Evolutionary conservation across 106 monocot genomes (phyloP).

Genomic region (Apostasia ramifera): DNA sequence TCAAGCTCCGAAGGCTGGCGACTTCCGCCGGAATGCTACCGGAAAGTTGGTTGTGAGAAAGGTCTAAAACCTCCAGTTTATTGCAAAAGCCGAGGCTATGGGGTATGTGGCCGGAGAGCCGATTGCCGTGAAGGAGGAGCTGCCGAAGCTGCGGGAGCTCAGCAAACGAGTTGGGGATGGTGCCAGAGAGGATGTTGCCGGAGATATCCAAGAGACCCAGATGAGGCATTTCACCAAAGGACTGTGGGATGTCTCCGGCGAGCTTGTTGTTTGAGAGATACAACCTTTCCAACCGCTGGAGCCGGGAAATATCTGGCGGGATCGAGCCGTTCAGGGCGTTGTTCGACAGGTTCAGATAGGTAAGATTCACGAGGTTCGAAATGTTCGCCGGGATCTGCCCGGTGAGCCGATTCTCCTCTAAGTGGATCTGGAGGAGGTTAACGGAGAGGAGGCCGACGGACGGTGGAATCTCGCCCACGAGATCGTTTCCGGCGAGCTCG

Average conservation of each 20-base stretch:
- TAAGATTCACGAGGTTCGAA: slow-evolving; percentile 71
- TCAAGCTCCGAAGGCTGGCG: slow-evolving; percentile 27
- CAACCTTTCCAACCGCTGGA: slow-evolving; percentile 44
- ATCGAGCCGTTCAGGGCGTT: slow-evolving; percentile 73
- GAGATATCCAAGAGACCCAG: slow-evolving; percentile 70
- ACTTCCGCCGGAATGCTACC: slow-evolving; percentile 51
- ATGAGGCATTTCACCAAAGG: slow-evolving; percentile 38
- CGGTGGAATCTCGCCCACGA: slow-evolving; percentile 40
- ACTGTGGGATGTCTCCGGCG: slow-evolving; percentile 51
- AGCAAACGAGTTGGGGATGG: slow-evolving; percentile 47
- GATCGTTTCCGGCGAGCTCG: slow-evolving; percentile 53
- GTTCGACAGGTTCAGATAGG: slow-evolving; percentile 67
- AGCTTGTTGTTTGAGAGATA: slow-evolving; percentile 62
- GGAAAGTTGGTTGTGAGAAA: slow-evolving; percentile 60
- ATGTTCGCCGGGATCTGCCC: slow-evolving; percentile 67
- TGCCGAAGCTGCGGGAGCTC: slow-evolving; percentile 49
- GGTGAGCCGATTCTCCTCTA: slow-evolving; percentile 55
- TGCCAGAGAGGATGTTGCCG: slow-evolving; percentile 44
- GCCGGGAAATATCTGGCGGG: slow-evolving; percentile 44
- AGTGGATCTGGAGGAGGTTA: slow-evolving; percentile 50
- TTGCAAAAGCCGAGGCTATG: slow-evolving; percentile 47
- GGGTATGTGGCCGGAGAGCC: slow-evolving; percentile 55
- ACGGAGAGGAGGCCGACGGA: slow-evolving; percentile 39
- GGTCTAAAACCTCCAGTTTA: slow-evolving; percentile 69
- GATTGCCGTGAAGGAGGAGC: slow-evolving; percentile 58